A percentile compares a stretch with the other conserved stretches of the same genome.
These are phyloP conservation scores for Prillingera fragicola DNA, from an alignment of 1,284 basidiomycete genomes.

Conservation along the genomic window DNA sequence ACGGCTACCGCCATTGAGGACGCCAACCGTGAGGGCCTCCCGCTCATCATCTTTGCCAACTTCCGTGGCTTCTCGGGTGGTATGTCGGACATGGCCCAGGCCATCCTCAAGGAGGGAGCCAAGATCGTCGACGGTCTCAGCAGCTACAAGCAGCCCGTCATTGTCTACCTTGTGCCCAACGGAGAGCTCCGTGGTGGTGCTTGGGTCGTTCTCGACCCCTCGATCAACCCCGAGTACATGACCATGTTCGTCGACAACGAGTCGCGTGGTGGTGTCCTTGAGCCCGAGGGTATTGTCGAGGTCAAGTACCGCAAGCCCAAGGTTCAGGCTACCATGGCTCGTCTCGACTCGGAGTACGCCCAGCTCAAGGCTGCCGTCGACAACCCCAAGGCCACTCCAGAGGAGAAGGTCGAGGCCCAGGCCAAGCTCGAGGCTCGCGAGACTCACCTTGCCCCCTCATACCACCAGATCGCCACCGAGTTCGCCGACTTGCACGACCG, in stretches of 20 bases:
- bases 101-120: conserved; percentile 86
- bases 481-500: conserved; percentile 95
- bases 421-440: conserved; percentile 72
- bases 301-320: conserved; percentile 79
- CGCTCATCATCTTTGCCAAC: conserved; percentile 98
- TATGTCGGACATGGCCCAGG: conserved; percentile 62
- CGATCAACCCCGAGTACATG: conserved; percentile 95
- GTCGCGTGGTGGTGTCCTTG: conserved; percentile 91
- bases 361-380: conserved; percentile 73
- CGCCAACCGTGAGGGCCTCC: conserved; percentile 93
- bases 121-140: conserved; percentile 98
- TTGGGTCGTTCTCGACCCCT: conserved; percentile 98
- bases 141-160: conserved; percentile 96
- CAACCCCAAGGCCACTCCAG: conserved; percentile 62
- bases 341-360: conserved; percentile 81
- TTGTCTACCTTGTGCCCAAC: conserved; percentile 97
- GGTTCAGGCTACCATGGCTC: conserved; percentile 84
- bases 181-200: conserved; percentile 98
- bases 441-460: conserved; percentile 76
- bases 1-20: conserved; percentile 99
- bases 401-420: conserved; percentile 66
- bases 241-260: conserved; percentile 98
- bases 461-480: conserved; percentile 86
- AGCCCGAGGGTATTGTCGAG: conserved; percentile 96
- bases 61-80: conserved; percentile 99